phyloP scores from a whole-genome alignment of 208 protist genomes.

The Borovskyia barvae region DNA sequence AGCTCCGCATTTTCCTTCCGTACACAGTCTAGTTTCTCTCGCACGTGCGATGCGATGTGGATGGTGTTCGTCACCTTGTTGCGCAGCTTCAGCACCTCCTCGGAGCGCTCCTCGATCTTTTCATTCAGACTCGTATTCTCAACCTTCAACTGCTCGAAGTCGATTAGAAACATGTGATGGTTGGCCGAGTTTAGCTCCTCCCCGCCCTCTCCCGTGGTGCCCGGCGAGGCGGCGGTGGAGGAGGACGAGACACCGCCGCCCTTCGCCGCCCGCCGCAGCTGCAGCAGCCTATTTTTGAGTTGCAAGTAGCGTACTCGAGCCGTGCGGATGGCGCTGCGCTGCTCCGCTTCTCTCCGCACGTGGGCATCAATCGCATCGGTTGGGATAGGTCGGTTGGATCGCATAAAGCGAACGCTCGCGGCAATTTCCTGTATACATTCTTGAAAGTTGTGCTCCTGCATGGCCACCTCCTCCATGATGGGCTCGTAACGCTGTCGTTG shows the following conservation, averaged over 20 bases:
- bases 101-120: conserved; percentile 98
- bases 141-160: conserved; percentile 99
- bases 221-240: not conserved
- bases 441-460: conserved; percentile 74
- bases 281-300: conserved; percentile 75
- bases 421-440: conserved; percentile 69
- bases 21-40: conserved; percentile 98
- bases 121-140: conserved; percentile 98
- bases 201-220: not conserved
- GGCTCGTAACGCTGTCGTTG: conserved; percentile 48
- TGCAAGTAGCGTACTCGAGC: conserved; percentile 91
- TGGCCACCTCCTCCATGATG: conserved; percentile 55
- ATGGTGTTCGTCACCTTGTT: conserved; percentile 96
- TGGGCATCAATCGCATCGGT: conserved; percentile 66
- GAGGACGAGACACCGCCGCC: conserved; percentile 1
- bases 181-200: conserved; percentile 73
- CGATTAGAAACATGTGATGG: conserved; percentile 96
- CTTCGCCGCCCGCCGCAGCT: conserved; percentile 53
- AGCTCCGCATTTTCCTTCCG: conserved; percentile 90
- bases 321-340: conserved; percentile 75
- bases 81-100: conserved; percentile 96
- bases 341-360: conserved; percentile 62
- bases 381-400: conserved; percentile 74
- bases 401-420: conserved; percentile 52
- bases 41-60: conserved; percentile 97